Base-by-base conservation (phyloP, 352 stramenopile species). In the Lagenidium sp. region DNA sequence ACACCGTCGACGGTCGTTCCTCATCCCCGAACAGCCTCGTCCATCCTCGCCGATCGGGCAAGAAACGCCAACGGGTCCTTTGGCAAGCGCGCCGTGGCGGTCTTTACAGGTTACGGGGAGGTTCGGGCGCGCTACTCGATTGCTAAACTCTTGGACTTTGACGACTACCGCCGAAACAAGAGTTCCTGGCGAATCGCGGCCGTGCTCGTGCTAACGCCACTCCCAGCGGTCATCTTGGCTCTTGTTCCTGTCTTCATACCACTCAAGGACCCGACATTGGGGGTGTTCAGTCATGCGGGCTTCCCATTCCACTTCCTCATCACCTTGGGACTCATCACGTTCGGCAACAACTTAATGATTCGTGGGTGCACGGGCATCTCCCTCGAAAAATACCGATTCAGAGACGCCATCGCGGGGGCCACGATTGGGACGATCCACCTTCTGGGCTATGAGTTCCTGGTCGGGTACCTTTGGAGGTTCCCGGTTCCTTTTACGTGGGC, bases 401-500 rank as follows among this genome's bases (percentile, higher is more conserved):
- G 11, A 11, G 29, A 35, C 10, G 15, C 15, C 15, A 35, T 35
- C 29, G 29, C 29, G 10, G 29, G 11, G 29, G 11, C 29, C 10
- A 11, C 15, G 29, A 11, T 35, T 15, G 11, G 10, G 29, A 4
- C 36, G 22, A 16, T 34, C 4, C 19, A 20, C 18, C 3, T 13
- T 4, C 16, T 12, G 6, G 21, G n/a, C 1, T 2, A 12, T 1
- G 5, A 37, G 7, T 25, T 36, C 5, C n/a, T 36, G 7, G 16
- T 45, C 4, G 40, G 40, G 3, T 36, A 46, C 13, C 1, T 47
- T 3, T 54, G 47, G 47, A 37, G 47, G 2, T 48, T 48, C 29
- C 41, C 29, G n/a, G 20, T 48, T 5, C 41, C 41, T 7, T 48
- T 48, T 32, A 11, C 31, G 3, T 20, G n/a, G 4, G 41, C 32